These are phyloP conservation scores for Xylariaceae sp. DNA, from an alignment of 2,329 filamentous ascomycete genomes.

Conservation along the genomic window DNA sequence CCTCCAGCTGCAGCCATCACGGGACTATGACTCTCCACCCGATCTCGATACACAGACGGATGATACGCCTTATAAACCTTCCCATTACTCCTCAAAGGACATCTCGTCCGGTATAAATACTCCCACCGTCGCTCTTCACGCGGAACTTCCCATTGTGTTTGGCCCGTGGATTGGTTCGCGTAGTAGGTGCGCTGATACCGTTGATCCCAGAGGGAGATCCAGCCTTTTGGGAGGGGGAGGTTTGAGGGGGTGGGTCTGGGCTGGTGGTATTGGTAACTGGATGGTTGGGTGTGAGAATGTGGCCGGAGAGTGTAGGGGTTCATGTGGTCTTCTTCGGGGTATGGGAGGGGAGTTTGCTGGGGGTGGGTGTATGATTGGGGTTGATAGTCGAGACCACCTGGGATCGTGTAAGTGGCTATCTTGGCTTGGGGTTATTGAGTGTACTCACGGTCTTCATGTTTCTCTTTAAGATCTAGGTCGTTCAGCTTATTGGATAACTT, in stretches of 20 bases:
- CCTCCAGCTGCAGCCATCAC: too few species aligned
- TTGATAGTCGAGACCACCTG: too few species aligned
- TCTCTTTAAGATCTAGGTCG: neutral
- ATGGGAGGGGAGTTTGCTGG: neutral
- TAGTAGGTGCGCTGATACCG: neutral
- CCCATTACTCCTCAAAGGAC: too few species aligned
- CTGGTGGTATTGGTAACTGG: neutral
- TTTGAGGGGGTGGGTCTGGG: too few species aligned
- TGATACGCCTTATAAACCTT: neutral
- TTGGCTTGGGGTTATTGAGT: neutral
- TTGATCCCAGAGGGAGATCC: neutral
- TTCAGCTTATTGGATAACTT: neutral
- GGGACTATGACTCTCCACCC: too few species aligned
- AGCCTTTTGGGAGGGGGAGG: neutral
- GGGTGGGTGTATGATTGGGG: too few species aligned
- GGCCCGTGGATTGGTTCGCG: neutral
- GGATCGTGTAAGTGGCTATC: neutral
- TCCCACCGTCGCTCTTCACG: neutral
- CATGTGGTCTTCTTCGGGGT: neutral
- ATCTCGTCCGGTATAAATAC: neutral
- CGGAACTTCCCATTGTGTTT: neutral
- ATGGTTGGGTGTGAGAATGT: too few species aligned
- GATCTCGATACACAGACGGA: too few species aligned
- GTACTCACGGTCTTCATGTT: neutral
- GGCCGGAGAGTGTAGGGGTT: neutral